Conservation (phyloP, 768 basidiomycete genomes). For the Panaeolus cyanescens region DNA sequence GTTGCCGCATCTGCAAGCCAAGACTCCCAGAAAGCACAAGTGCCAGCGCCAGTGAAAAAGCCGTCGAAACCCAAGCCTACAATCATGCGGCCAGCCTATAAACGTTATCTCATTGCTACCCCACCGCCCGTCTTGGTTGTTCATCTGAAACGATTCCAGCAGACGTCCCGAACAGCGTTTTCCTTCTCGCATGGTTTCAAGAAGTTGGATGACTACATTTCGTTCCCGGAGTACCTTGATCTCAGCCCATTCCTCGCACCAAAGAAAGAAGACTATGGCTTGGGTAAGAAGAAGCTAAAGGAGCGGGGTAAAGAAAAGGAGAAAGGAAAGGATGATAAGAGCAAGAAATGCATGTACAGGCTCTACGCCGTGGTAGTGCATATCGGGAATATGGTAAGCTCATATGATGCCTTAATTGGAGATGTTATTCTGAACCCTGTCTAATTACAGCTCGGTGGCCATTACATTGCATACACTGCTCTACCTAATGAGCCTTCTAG, state of each 20-base stretch:
- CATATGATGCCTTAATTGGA: neutral
- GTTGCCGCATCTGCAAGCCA: neutral
- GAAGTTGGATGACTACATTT: slow-evolving; percentile 89
- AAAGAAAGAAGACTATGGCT: slow-evolving; percentile 66
- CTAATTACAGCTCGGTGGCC: slow-evolving; percentile 71
- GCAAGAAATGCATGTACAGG: slow-evolving; percentile 43
- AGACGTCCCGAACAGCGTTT: slow-evolving; percentile 60
- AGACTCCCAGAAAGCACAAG: neutral
- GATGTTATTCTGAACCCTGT: slow-evolving; percentile 10
- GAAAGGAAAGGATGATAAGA: slow-evolving; percentile 13
- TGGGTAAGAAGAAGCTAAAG: slow-evolving; percentile 24
- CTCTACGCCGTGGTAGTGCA: slow-evolving; percentile 85
- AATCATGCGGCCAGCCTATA: slow-evolving; percentile 84
- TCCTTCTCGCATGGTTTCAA: slow-evolving; percentile 75
- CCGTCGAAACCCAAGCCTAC: slow-evolving; percentile 52
- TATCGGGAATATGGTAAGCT: slow-evolving; percentile 81
- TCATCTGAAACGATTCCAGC: slow-evolving; percentile 95
- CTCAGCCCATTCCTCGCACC: slow-evolving; percentile 87
- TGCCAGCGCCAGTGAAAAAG: slow-evolving; percentile 22
- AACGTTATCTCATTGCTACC: slow-evolving; percentile 88
- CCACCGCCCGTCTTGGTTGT: slow-evolving; percentile 89
- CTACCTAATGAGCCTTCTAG: slow-evolving; percentile 44
- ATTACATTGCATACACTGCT: slow-evolving; percentile 86
- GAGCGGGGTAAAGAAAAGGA: slow-evolving; percentile 10
- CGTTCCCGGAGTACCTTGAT: slow-evolving; percentile 88